A percentile compares a stretch with the other conserved stretches of the same genome.
Conservation (phyloP, 352 stramenopile genomes). For the Phytophthora citricola region DNA sequence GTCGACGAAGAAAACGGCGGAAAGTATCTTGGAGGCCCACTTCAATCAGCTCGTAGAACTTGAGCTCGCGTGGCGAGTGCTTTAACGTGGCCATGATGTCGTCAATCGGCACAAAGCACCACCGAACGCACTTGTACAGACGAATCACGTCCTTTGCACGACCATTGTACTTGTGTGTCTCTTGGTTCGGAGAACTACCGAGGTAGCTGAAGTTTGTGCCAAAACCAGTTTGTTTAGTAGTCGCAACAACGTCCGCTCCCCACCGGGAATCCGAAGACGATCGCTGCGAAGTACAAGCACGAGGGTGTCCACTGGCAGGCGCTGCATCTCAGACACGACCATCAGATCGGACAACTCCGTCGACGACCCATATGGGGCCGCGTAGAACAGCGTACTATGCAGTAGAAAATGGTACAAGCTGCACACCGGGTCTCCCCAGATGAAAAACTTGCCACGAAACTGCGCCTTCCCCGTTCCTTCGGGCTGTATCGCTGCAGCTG, state of each 20-base stretch:
- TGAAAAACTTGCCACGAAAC: slow-evolving; percentile 41
- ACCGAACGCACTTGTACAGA: slow-evolving; percentile 70
- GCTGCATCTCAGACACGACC: slow-evolving; percentile 49
- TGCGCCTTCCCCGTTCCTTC: slow-evolving; percentile 27
- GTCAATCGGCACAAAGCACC: slow-evolving; percentile 63
- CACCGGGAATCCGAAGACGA: slow-evolving; percentile 56
- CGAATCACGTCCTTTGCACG: slow-evolving; percentile 47
- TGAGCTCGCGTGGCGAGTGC: slow-evolving; percentile 46
- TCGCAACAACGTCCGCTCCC: slow-evolving; percentile 58
- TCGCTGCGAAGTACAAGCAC: slow-evolving; percentile 68
- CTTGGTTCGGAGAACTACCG: slow-evolving; percentile 2
- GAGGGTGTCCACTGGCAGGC: slow-evolving; percentile 67
- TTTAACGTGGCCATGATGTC: slow-evolving; percentile 64
- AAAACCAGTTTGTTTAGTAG: slow-evolving; percentile 54
- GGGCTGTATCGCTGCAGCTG: slow-evolving; percentile 16
- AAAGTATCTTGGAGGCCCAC: slow-evolving; percentile 37
- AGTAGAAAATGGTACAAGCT: slow-evolving; percentile 78
- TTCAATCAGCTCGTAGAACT: slow-evolving; percentile 69
- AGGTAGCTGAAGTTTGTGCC: slow-evolving; percentile 30
- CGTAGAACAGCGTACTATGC: slow-evolving; percentile 69
- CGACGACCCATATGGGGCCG: slow-evolving; percentile 33
- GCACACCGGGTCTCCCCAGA: slow-evolving; percentile 69
- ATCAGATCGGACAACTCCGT: slow-evolving; percentile 35
- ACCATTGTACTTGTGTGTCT: slow-evolving; percentile 36
- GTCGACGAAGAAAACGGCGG: slow-evolving; percentile 32